These are phyloP conservation scores for Phycomyces blakesleeanus DNA, from an alignment of 192 early-diverging fungal species.

Conservation along the genomic window DNA sequence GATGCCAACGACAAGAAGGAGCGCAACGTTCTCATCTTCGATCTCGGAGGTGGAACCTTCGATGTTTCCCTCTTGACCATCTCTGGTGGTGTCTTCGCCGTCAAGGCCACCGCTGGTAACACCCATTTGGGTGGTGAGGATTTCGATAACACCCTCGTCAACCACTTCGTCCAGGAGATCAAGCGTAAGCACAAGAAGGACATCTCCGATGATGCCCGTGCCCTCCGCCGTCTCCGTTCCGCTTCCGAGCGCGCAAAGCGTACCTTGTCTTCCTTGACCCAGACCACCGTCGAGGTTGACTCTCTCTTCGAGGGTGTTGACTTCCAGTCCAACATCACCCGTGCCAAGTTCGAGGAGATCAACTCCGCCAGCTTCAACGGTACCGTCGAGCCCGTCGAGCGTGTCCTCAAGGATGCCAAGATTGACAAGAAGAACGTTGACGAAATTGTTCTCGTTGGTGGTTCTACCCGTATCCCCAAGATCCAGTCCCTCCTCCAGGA, in stretches of 20 bases:
- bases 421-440: constrained; percentile 70
- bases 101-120: constrained; percentile 93
- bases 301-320: constrained; percentile 75
- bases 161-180: constrained; percentile 84
- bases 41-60: constrained; percentile 97
- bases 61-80: constrained; percentile 97
- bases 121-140: constrained; percentile 98
- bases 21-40: constrained; percentile 92
- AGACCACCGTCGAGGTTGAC: constrained; percentile 69
- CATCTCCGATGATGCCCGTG: constrained; percentile 66
- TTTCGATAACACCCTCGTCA: constrained; percentile 94
- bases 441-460: constrained; percentile 96
- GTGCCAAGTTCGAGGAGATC: constrained; percentile 79
- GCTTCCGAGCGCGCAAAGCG: constrained; percentile 77
- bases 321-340: constrained; percentile 71
- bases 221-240: constrained; percentile 71
- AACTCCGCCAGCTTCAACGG: constrained; percentile 60
- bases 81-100: constrained; percentile 95
- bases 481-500: constrained; percentile 88
- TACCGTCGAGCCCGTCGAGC: constrained; percentile 68
- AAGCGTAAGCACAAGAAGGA: constrained; percentile 73
- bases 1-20: constrained; percentile 85
- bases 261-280: constrained; percentile 68
- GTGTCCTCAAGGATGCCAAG: constrained; percentile 76
- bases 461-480: constrained; percentile 98